Conservation (phyloP, 2,329 filamentous ascomycete species). For the Sporothrix humicola region DNA sequence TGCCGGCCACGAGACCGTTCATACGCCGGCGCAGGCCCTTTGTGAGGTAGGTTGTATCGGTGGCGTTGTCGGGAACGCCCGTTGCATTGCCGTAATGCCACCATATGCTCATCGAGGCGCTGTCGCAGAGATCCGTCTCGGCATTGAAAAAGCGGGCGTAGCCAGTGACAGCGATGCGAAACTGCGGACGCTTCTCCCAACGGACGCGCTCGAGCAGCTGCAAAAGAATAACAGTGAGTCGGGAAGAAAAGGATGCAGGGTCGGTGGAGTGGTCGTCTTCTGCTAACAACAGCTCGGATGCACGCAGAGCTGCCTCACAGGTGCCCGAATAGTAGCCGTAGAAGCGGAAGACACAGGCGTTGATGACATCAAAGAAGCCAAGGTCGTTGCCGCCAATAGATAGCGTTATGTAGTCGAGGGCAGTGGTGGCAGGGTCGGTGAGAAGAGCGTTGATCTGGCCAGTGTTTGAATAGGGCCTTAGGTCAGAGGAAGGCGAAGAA, state of each 20-base stretch:
- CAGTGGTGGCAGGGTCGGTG: constrained; percentile 38
- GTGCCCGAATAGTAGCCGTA: constrained; percentile 56
- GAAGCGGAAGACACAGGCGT: constrained; percentile 57
- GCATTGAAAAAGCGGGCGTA: constrained; percentile 58
- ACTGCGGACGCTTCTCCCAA: constrained; percentile 53
- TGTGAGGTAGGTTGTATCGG: constrained; percentile 43
- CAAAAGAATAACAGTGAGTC: constrained; percentile 48
- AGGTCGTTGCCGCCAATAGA: constrained; percentile 58
- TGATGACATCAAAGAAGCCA: constrained; percentile 57
- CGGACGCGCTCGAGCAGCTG: constrained; percentile 52
- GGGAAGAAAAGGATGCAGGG: constrained; percentile 36
- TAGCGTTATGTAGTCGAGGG: constrained; percentile 52
- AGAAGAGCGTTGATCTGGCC: constrained; percentile 53
- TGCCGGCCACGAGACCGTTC: constrained; percentile 52
- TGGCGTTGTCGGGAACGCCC: constrained; percentile 26
- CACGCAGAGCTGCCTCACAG: constrained; percentile 50
- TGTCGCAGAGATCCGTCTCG: constrained; percentile 51
- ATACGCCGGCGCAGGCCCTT: constrained; percentile 48
- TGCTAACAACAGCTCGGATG: constrained; percentile 45
- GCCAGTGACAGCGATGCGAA: constrained; percentile 53
- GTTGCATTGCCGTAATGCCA: constrained; percentile 48
- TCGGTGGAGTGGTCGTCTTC: constrained; percentile 45
- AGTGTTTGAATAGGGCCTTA: constrained; percentile 29
- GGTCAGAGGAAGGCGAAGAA: not conserved
- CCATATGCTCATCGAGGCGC: constrained; percentile 55